Conservation (phyloP, 2,329 filamentous ascomycete species). For the Penicillium rolfsii region DNA sequence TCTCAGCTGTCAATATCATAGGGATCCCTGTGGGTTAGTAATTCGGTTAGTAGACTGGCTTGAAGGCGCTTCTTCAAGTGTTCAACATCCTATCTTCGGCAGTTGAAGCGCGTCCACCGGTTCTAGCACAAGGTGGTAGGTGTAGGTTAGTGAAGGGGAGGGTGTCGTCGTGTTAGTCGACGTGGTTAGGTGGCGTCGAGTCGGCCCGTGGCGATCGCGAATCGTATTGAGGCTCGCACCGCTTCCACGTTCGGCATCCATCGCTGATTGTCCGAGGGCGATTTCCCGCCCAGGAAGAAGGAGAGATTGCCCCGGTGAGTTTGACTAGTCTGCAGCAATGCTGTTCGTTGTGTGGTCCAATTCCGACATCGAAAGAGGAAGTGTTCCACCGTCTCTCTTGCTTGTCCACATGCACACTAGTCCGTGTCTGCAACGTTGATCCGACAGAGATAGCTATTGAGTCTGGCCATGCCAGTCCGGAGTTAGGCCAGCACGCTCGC, state of each 20-base stretch:
- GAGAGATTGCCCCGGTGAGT: neutral
- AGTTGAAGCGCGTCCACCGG: conserved; percentile 37
- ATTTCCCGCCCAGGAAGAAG: too few species aligned
- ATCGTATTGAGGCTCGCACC: too few species aligned
- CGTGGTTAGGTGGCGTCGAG: too few species aligned
- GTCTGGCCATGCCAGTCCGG: neutral
- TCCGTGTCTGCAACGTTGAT: neutral
- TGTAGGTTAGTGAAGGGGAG: too few species aligned
- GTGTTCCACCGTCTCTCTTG: neutral
- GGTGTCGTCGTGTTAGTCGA: too few species aligned
- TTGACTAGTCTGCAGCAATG: neutral
- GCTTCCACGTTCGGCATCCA: too few species aligned
- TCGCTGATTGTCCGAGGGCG: too few species aligned
- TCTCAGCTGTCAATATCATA: too few species aligned
- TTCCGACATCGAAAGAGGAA: neutral
- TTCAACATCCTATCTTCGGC: conserved; percentile 41
- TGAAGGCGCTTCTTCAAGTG: conserved; percentile 42
- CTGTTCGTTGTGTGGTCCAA: neutral
- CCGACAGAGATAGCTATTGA: neutral
- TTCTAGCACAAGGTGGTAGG: too few species aligned
- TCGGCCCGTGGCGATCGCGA: too few species aligned
- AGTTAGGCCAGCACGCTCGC: neutral
- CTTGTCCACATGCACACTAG: neutral
- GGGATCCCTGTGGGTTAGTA: too few species aligned
- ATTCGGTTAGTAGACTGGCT: conserved; percentile 33